phyloP scores from a whole-genome alignment of 768 basidiomycete species.

The Phaeotremella skinneri region DNA sequence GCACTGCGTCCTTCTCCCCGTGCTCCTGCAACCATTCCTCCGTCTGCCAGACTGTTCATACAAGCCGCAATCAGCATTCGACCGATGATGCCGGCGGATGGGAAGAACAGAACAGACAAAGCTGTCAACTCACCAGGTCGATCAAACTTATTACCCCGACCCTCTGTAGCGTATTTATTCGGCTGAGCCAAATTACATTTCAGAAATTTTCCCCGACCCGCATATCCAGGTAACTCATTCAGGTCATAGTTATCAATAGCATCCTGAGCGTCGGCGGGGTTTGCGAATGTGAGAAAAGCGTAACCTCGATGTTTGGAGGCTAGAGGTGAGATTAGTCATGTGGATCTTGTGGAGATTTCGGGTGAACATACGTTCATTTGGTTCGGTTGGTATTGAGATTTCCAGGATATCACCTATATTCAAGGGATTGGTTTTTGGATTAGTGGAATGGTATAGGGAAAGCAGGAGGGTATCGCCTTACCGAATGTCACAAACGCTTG shows the following conservation, averaged over 20 bases:
- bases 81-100: background rate
- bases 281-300: constrained; percentile 84
- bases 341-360: constrained; percentile 7
- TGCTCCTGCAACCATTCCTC: constrained; percentile 88
- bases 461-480: constrained; percentile 50
- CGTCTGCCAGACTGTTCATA: constrained; percentile 78
- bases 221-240: constrained; percentile 73
- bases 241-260: constrained; percentile 99
- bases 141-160: constrained; percentile 45
- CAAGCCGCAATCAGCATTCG: constrained; percentile 34
- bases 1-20: constrained; percentile 67
- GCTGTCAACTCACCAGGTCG: constrained; percentile 38
- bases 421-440: constrained; percentile 6
- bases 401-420: constrained; percentile 87
- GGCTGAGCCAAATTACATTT: constrained; percentile 73
- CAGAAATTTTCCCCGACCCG: constrained; percentile 64
- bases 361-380: constrained; percentile 62
- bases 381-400: constrained; percentile 78
- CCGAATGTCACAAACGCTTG: constrained; percentile 85
- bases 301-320: constrained; percentile 65
- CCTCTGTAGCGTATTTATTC: constrained; percentile 65
- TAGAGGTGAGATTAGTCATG: constrained; percentile 4
- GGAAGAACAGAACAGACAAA: background rate
- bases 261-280: constrained; percentile 80
- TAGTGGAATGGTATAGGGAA: background rate